These are phyloP conservation scores for Boletus bicolor DNA, from an alignment of 768 basidiomycete species.

Conservation along the genomic window DNA sequence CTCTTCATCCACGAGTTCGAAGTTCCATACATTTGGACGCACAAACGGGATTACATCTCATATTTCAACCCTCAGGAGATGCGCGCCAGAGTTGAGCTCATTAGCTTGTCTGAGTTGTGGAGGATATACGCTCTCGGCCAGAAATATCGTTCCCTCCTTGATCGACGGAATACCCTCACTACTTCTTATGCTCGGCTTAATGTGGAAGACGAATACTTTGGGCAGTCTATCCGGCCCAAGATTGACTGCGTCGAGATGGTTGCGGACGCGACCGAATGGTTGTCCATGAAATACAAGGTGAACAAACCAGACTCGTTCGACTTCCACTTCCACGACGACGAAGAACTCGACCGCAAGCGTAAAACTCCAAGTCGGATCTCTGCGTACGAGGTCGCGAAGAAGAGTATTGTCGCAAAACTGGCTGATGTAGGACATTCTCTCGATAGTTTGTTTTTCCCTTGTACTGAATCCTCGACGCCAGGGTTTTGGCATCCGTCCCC, in stretches of 20 bases:
- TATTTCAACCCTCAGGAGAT: constrained; percentile 71
- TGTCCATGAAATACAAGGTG: constrained; percentile 79
- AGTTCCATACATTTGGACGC: constrained; percentile 92
- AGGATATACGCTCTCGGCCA: constrained; percentile 84
- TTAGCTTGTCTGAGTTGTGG: constrained; percentile 84
- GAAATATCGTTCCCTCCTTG: constrained; percentile 82
- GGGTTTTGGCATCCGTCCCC: constrained; percentile 82
- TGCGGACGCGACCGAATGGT: constrained; percentile 89
- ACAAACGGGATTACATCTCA: constrained; percentile 88
- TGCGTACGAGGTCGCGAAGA: constrained; percentile 81
- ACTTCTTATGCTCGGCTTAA: constrained; percentile 67
- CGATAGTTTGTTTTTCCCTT: background rate
- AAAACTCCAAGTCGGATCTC: constrained; percentile 85
- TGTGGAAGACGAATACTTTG: constrained; percentile 72
- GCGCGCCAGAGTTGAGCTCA: constrained; percentile 62
- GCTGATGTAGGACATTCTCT: constrained; percentile 59
- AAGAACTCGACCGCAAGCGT: constrained; percentile 54
- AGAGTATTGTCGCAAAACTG: constrained; percentile 69
- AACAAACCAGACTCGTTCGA: constrained; percentile 60
- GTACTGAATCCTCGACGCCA: constrained; percentile 29
- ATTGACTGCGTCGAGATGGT: constrained; percentile 85
- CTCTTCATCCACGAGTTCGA: constrained; percentile 88
- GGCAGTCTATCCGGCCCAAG: constrained; percentile 60
- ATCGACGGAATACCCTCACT: constrained; percentile 62
- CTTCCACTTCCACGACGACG: constrained; percentile 71